Base-by-base conservation (phyloP, 2,329 filamentous ascomycete genomes). In the Colletotrichum trifolii region DNA sequence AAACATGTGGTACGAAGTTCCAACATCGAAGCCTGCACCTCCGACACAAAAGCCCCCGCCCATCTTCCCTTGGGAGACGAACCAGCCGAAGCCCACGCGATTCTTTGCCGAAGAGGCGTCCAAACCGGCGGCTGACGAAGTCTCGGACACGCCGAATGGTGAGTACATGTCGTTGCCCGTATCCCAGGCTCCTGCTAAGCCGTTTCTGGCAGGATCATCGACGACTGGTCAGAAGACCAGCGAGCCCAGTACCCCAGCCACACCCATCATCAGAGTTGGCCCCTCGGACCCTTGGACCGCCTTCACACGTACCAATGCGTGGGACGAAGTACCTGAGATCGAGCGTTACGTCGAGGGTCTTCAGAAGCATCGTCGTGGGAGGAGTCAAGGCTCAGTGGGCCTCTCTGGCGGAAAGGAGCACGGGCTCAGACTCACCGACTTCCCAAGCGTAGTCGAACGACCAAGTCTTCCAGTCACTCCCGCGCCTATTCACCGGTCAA, bases 391-490 rank as follows among this genome's bases (percentile, higher is more conserved):
- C 40, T 66, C 46, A 56, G 43, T 64, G 53, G 67, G 65, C 54
- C 12, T 59, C 56, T 70, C 73, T 45, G 54, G 70, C 17, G 70
- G 67, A 46, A 56, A 38, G 58, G 69, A 76, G 34, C 70, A 74
- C 49, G 79, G 87, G 73, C 84, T 91, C 66, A 92, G 86, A 73
- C 79, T 97, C 67, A 97, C 94, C 66, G 92, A 97, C 79, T 97
- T 97, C 76, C 94, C 94, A 5, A 91, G 87, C 69, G 91, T 91
- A 72, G 77, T 87, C 65, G 94, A 97, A 74, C 87, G 94, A 52
- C 94, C 94, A 54, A 97, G 93, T 76, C 83, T 97, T 64, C 94
- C 95, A 6, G 94, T 97, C 40, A 97, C 94, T 9, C 94, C 94
- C 2, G 93, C 93, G 12, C 93, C 94, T 13, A 85, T 95, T 71